A percentile compares a stretch with the other conserved stretches of the same genome.
phyloP scores from a whole-genome alignment of 306 rosid species.

The Castanea crenata region DNA sequence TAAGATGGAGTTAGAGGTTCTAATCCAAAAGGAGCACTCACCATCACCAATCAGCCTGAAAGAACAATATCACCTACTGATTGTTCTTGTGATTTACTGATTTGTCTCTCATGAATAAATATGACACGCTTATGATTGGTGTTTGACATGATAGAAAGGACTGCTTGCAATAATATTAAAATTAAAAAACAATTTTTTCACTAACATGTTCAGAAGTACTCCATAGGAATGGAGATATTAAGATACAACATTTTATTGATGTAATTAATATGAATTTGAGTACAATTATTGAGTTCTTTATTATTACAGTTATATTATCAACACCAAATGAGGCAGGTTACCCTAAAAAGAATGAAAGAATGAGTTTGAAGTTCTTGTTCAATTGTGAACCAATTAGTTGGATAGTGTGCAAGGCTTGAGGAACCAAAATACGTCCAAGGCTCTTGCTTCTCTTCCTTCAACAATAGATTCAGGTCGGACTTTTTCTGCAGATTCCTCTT shows the following conservation, averaged over 20 bases:
- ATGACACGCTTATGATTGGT: too few species aligned
- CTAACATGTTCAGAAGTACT: background rate
- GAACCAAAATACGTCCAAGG: slow-evolving; percentile 90
- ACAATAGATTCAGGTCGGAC: slow-evolving; percentile 35
- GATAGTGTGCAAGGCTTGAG: slow-evolving; percentile 89
- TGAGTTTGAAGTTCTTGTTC: slow-evolving; percentile 18
- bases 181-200: too few species aligned
- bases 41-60: too few species aligned
- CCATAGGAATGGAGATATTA: background rate
- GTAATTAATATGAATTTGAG: background rate
- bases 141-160: too few species aligned
- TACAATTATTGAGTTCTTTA: slow-evolving; percentile 27
- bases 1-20: background rate
- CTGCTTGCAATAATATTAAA: too few species aligned
- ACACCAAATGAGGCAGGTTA: slow-evolving; percentile 16
- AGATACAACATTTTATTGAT: slow-evolving; percentile 20
- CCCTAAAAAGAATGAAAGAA: slow-evolving; percentile 47
- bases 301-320: slow-evolving; percentile 27
- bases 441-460: slow-evolving; percentile 66
- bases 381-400: slow-evolving; percentile 20
- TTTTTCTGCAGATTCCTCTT: slow-evolving; percentile 39
- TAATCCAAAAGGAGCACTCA: background rate
- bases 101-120: background rate
- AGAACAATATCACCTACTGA: background rate
- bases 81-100: too few species aligned